phyloP scores from a whole-genome alignment of 495 filamentous ascomycete genomes.

The Neurospora africana region DNA sequence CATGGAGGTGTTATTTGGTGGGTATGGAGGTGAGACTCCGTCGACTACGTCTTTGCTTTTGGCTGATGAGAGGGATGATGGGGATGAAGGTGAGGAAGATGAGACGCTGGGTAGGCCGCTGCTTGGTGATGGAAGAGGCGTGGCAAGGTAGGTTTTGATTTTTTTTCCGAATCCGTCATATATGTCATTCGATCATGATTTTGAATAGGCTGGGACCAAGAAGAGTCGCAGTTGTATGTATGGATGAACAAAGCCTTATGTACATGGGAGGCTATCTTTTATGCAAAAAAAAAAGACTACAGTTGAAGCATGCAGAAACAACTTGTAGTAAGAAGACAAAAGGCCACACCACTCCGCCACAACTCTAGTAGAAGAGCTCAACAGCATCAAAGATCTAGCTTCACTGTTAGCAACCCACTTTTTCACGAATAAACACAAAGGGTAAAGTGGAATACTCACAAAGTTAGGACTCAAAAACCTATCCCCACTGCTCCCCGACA shows the following conservation, averaged over 20 bases:
- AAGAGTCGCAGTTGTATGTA: not conserved
- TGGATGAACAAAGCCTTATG: not conserved
- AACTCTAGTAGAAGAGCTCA: conserved; percentile 32
- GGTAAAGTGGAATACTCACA: conserved; percentile 30
- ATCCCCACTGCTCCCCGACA: conserved; percentile 47
- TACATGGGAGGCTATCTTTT: not conserved
- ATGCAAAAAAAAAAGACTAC: not conserved
- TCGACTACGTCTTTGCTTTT: not conserved
- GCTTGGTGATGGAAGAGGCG: not conserved
- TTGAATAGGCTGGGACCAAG: not conserved
- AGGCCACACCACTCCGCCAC: not conserved
- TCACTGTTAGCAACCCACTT: not conserved
- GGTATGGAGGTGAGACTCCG: not conserved
- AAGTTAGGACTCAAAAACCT: conserved; percentile 50
- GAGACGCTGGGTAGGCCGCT: not conserved
- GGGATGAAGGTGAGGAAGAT: not conserved
- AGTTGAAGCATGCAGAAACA: not conserved
- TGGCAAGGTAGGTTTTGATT: not conserved
- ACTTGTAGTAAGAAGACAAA: not conserved
- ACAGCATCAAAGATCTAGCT: conserved; percentile 46
- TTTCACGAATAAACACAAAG: not conserved
- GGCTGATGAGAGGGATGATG: not conserved
- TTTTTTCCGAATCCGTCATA: not conserved
- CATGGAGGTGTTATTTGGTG: conserved; percentile 41
- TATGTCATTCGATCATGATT: not conserved